phyloP scores from a whole-genome alignment of 371 early-diverging fungal genomes.

The Vairimorpha necatrix region DNA sequence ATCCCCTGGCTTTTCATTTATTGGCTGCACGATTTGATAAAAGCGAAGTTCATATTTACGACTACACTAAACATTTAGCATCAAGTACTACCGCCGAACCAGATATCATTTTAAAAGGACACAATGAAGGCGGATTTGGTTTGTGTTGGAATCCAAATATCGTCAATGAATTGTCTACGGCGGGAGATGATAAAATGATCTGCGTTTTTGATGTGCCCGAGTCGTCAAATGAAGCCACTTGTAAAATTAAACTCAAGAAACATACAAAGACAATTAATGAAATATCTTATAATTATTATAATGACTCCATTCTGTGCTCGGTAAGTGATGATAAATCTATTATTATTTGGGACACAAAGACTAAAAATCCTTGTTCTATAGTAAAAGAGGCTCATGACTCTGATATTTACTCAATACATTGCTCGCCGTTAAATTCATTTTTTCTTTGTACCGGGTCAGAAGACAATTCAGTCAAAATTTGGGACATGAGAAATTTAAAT shows the following conservation, averaged over 20 bases:
- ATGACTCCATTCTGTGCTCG: constrained; percentile 76
- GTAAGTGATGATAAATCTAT: constrained; percentile 86
- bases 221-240: constrained; percentile 27
- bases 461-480: constrained; percentile 82
- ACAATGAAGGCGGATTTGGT: constrained; percentile 82
- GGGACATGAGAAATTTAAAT: constrained; percentile 85
- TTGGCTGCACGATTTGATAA: constrained; percentile 83
- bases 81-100: constrained; percentile 74
- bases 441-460: constrained; percentile 86
- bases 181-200: constrained; percentile 78
- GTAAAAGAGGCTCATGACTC: constrained; percentile 75
- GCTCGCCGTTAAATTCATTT: constrained; percentile 76
- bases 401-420: constrained; percentile 84
- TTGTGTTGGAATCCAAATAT: constrained; percentile 67
- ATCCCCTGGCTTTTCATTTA: constrained; percentile 79
- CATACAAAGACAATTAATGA: constrained; percentile 88
- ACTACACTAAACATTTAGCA: constrained; percentile 81
- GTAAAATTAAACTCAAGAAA: constrained; percentile 69
- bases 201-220: constrained; percentile 75
- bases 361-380: constrained; percentile 66
- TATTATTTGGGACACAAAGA: constrained; percentile 74
- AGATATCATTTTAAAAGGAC: constrained; percentile 76
- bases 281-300: constrained; percentile 75
- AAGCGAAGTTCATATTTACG: constrained; percentile 85
- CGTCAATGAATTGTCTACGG: constrained; percentile 69